Conservation (phyloP, 2,329 filamentous ascomycete species). For the Ceratocystis cacaofunesta region DNA sequence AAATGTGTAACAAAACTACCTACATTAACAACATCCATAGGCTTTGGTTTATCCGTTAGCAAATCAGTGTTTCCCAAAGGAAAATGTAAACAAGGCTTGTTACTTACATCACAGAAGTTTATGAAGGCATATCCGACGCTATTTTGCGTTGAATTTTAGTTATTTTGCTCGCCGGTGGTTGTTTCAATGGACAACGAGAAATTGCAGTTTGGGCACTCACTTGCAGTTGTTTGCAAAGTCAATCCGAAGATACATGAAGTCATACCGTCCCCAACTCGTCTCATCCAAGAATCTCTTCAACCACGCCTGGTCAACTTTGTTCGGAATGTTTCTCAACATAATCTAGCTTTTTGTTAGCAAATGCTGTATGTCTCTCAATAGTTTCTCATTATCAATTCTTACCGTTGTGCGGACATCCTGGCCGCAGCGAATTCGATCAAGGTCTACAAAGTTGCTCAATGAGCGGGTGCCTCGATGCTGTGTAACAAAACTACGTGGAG, state of each 20-base stretch:
- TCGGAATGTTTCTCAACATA: constrained; percentile 91
- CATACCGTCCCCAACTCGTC: constrained; percentile 67
- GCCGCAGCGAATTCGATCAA: constrained; percentile 31
- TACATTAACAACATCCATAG: constrained; percentile 58
- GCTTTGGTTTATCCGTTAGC: constrained; percentile 29
- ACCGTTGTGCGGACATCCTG: constrained; percentile 60
- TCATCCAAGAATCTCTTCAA: constrained; percentile 68
- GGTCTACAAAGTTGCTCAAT: constrained; percentile 31
- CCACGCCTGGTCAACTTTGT: constrained; percentile 65
- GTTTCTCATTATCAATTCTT: constrained; percentile 23
- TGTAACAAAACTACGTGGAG: not conserved
- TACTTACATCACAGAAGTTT: constrained; percentile 69
- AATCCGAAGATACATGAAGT: constrained; percentile 91
- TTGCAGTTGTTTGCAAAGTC: constrained; percentile 76
- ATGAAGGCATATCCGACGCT: constrained; percentile 96
- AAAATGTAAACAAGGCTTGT: not conserved
- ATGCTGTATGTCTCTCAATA: not conserved
- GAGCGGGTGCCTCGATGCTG: constrained; percentile 22
- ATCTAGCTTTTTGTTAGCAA: constrained; percentile 38
- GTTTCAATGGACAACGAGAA: constrained; percentile 18
- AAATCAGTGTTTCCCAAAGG: not conserved
- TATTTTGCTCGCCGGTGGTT: constrained; percentile 17
- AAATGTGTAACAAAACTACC: constrained; percentile 20
- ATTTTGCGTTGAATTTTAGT: not conserved
- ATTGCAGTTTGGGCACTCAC: constrained; percentile 32